Conservation (phyloP, 371 early-diverging fungal species). For the Mucor irregularis region DNA sequence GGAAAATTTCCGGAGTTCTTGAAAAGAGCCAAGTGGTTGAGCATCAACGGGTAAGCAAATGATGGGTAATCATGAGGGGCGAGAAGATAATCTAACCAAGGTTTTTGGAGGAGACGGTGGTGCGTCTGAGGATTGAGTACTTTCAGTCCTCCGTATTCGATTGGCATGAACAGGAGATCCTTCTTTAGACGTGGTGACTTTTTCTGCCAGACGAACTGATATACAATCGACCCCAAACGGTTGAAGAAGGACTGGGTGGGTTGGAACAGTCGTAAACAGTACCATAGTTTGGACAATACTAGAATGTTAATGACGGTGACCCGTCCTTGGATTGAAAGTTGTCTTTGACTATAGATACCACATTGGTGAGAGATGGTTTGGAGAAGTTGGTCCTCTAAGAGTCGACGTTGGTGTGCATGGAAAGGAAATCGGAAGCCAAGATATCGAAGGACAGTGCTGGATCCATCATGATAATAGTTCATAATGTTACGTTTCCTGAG, state of each 20-base stretch:
- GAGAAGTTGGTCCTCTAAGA: background rate
- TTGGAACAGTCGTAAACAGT: background rate
- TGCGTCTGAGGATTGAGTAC: background rate
- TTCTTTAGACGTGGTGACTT: background rate
- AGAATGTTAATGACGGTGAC: background rate
- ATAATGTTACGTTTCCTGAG: background rate
- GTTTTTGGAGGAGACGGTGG: background rate
- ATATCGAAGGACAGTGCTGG: background rate
- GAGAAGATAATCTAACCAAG: background rate
- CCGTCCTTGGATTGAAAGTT: background rate
- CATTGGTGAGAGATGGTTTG: background rate
- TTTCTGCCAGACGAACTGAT: background rate
- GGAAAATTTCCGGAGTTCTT: background rate
- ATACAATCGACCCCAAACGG: background rate
- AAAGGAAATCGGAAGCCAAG: slow-evolving; percentile 4
- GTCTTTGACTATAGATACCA: background rate
- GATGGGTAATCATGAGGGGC: background rate
- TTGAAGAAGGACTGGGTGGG: background rate
- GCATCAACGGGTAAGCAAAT: background rate
- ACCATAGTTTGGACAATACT: background rate
- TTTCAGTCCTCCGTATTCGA: background rate
- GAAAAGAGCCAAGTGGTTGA: background rate
- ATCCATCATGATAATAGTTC: background rate
- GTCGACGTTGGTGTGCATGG: background rate
- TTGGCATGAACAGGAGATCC: background rate